phyloP scores from a whole-genome alignment of 1,284 basidiomycete species.

The Rhodotorula sp. region DNA sequence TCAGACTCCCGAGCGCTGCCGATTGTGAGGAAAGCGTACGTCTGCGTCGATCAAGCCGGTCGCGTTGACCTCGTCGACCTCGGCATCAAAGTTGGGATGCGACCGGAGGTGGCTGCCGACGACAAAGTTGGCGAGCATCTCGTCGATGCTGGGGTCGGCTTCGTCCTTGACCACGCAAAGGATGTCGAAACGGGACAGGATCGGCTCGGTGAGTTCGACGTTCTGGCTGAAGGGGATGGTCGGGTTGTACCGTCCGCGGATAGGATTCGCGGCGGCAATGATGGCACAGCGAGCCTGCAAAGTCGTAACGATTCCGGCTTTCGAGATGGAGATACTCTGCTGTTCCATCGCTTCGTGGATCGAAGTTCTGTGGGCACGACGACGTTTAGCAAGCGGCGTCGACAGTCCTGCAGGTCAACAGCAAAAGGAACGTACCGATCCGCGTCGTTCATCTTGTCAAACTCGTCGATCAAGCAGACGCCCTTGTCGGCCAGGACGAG shows the following conservation, averaged over 20 bases:
- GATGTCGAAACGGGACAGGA: conserved; percentile 97
- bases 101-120: conserved; percentile 92
- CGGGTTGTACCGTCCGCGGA: conserved; percentile 94
- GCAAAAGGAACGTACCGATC: conserved; percentile 45
- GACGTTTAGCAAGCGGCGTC: neutral
- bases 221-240: conserved; percentile 98
- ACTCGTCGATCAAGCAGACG: conserved; percentile 98
- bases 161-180: conserved; percentile 97
- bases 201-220: conserved; percentile 97
- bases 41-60: conserved; percentile 71
- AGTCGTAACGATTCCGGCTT: conserved; percentile 96
- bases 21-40: conserved; percentile 53
- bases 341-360: conserved; percentile 99
- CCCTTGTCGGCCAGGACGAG: conserved; percentile 97
- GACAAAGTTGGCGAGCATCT: conserved; percentile 93
- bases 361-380: conserved; percentile 64
- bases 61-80: conserved; percentile 73
- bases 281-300: conserved; percentile 97
- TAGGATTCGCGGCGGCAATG: conserved; percentile 95
- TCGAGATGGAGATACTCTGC: conserved; percentile 98
- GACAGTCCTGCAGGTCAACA: neutral
- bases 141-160: conserved; percentile 95
- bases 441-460: conserved; percentile 99
- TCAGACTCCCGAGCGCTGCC: neutral
- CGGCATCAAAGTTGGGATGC: conserved; percentile 87